Conservation (phyloP, 371 early-diverging fungal genomes). For the Mucor lusitanicus region DNA sequence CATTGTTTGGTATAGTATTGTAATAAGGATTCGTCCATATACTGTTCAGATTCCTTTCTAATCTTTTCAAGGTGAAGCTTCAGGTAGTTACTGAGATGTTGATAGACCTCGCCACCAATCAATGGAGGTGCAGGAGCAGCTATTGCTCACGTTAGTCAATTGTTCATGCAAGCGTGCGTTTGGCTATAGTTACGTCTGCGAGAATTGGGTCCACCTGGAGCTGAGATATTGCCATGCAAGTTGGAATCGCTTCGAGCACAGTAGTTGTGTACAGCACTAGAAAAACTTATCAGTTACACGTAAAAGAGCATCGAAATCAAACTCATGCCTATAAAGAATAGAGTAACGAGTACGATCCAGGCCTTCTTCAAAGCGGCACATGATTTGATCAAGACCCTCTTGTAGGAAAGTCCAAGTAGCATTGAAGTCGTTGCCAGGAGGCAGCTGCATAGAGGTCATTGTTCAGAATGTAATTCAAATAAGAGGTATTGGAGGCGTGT, state of each 20-base stretch:
- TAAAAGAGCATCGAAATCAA: neutral
- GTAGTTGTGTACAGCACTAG: constrained; percentile 83
- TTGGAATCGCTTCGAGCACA: constrained; percentile 61
- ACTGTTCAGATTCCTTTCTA: constrained; percentile 59
- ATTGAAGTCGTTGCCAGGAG: constrained; percentile 54
- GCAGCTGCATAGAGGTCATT: constrained; percentile 36
- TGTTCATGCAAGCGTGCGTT: neutral
- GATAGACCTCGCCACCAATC: constrained; percentile 88
- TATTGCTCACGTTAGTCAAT: neutral
- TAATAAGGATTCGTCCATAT: constrained; percentile 81
- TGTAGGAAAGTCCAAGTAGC: constrained; percentile 80
- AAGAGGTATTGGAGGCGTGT: neutral
- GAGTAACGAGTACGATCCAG: constrained; percentile 77
- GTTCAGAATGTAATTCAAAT: neutral
- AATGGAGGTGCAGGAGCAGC: constrained; percentile 67
- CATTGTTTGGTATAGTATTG: constrained; percentile 89
- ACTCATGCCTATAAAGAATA: constrained; percentile 83
- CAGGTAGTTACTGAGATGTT: constrained; percentile 72
- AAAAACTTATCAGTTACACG: neutral
- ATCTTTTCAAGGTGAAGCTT: constrained; percentile 68
- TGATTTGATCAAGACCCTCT: constrained; percentile 80
- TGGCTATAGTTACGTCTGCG: constrained; percentile 30
- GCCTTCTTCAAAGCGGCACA: constrained; percentile 77
- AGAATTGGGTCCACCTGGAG: constrained; percentile 21
- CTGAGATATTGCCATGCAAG: constrained; percentile 8